A percentile compares a stretch with the other conserved stretches of the same genome.
Evolutionary conservation across 2,329 filamentous ascomycete species (phyloP).

Genomic region (Thielaviopsis euricoi): DNA sequence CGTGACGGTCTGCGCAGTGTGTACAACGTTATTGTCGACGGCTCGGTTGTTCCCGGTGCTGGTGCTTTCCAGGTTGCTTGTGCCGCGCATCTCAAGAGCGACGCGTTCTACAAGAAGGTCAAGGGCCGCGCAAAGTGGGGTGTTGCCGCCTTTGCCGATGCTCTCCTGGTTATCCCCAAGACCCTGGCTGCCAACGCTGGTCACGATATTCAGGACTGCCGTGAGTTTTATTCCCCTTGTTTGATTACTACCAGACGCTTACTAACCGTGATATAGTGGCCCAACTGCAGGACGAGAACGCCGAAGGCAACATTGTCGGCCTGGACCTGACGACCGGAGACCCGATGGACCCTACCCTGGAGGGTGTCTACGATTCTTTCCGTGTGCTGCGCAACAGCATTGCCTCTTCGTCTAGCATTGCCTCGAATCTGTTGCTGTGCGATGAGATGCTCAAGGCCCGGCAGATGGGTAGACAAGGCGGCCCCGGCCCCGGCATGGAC

Average conservation of each 20-base stretch:
- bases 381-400: conserved; percentile 85
- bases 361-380: conserved; percentile 92
- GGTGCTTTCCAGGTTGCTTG: conserved; percentile 95
- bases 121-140: conserved; percentile 98
- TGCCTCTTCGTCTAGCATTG: conserved; percentile 86
- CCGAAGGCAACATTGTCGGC: conserved; percentile 71
- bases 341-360: conserved; percentile 86
- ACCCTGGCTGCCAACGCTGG: conserved; percentile 91
- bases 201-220: conserved; percentile 88
- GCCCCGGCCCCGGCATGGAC: conserved; percentile 49
- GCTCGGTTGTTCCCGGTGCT: conserved; percentile 82
- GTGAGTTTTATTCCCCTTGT: conserved; percentile 35
- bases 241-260: conserved; percentile 12
- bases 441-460: conserved; percentile 95
- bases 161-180: conserved; percentile 89
- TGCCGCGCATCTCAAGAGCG: conserved; percentile 70
- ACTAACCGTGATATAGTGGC: conserved; percentile 42
- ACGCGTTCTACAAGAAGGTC: conserved; percentile 72
- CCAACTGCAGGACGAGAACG: conserved; percentile 67
- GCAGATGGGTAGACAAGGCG: conserved; percentile 64
- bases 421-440: conserved; percentile 84
- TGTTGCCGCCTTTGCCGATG: conserved; percentile 87
- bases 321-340: conserved; percentile 75
- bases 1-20: conserved; percentile 88
- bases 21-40: conserved; percentile 99